Base-by-base conservation (phyloP, 2,329 filamentous ascomycete genomes). In the Colletotrichum sp. region DNA sequence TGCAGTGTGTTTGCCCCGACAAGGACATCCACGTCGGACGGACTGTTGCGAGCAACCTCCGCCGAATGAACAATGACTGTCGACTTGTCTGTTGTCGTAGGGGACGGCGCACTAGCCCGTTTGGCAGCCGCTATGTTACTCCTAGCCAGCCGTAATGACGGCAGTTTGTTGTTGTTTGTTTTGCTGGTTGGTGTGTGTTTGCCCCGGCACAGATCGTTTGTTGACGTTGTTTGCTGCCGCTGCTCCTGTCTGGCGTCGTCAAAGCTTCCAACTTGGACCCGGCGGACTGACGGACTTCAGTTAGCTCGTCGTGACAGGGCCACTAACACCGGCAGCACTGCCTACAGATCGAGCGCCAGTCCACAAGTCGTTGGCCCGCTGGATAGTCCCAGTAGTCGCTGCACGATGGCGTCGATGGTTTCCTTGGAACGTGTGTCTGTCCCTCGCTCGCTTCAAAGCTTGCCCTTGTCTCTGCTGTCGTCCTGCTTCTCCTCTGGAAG, bases 11-110 rank as follows among this genome's bases (percentile, higher is more conserved):
- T 48, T 74, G 43, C 59, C 39, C 68, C 61, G 68, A 72, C 72
- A 75, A 67, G 68, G 72, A 52, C 59, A 75, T 67, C 61, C 68
- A 72, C 68, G 72, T 67, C 68, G 72, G 67, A 66, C 26, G 28
- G 30, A 48, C 39, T 48, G 9, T 48, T 48, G 39, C 39, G 59
- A 32, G 30, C 18, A 63, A n/a, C 30, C 8, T 28, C 59, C 32
- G n/a, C 7, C 21, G 21, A 64, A 30, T 36, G 60, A 36, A 60
- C 55, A 60, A 59, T 60, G 66, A 68, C 52, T 24, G 52, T 34
- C 34, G 43, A 48, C 39, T 48, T 48, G 39, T n/a, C 39, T 48
- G 60, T 60, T 69, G 34, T 60, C 55, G 52, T 69, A 39, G 52
- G 32, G 52, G 67, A 60, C 67, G 67, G 67, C 67, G 57, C 67